phyloP scores from a whole-genome alignment of 2,329 filamentous ascomycete species.

The Ramularia endophylla region DNA sequence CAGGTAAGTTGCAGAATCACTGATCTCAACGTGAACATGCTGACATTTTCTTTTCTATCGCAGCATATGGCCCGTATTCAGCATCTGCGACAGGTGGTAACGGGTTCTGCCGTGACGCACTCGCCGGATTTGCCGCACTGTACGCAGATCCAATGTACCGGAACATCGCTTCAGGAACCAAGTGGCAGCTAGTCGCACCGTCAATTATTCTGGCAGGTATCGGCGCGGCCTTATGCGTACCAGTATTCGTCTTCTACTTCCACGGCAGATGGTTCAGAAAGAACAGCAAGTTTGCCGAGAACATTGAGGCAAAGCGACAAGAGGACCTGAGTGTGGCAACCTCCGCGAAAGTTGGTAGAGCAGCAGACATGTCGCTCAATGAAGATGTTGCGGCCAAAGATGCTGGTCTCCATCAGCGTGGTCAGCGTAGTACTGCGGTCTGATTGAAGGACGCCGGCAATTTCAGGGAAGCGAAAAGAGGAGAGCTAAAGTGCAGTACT shows the following conservation, averaged over 20 bases:
- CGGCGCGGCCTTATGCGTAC: constrained; percentile 46
- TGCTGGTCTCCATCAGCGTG: not conserved
- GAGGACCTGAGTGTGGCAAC: constrained; percentile 10
- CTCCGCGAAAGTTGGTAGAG: not conserved
- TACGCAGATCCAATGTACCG: constrained; percentile 53
- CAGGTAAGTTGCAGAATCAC: no score
- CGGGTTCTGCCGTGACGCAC: constrained; percentile 66
- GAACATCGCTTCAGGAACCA: constrained; percentile 20
- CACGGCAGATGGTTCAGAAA: constrained; percentile 36
- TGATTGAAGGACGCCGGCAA: no score
- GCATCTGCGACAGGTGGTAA: constrained; percentile 72
- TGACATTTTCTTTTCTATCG: constrained; percentile 56
- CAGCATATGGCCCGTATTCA: constrained; percentile 65
- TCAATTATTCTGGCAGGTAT: constrained; percentile 49
- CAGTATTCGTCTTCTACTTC: constrained; percentile 52
- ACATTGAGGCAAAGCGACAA: constrained; percentile 31
- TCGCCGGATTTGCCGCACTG: constrained; percentile 65
- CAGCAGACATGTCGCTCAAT: no score
- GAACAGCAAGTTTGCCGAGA: constrained; percentile 45
- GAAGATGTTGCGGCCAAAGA: not conserved
- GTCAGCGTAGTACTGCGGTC: no score
- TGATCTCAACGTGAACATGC: constrained; percentile 49
- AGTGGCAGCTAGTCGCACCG: constrained; percentile 40
- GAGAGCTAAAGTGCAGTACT: no score
- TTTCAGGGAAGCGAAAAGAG: no score